Percentiles rank a stretch among this genome's conserved stretches.
Conservation (phyloP, 306 rosid genomes). For the Delonix regia region DNA sequence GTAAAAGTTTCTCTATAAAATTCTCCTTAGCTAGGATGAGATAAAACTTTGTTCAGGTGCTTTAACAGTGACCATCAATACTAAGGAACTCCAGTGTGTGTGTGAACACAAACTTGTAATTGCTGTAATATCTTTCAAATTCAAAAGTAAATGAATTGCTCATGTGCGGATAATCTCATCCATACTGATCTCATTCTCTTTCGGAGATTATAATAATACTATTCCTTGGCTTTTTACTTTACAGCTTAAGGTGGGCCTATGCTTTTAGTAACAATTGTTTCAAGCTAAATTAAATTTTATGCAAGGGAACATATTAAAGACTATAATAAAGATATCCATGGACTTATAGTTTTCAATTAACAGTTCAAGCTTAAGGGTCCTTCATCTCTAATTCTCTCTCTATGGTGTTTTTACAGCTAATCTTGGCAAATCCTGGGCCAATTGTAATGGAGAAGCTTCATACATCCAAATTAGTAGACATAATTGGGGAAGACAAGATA, state of each 20-base stretch:
- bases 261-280: background rate
- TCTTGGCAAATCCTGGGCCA: conserved; percentile 81
- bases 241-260: background rate
- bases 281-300: background rate
- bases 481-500: conserved; percentile 68
- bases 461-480: conserved; percentile 47
- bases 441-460: conserved; percentile 72
- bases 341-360: too few relatives aligned
- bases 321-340: too few relatives aligned
- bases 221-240: background rate
- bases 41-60: background rate
- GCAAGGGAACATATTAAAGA: background rate
- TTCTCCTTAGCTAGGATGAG: background rate
- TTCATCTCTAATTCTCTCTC: too few relatives aligned
- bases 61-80: background rate
- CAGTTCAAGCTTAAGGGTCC: too few relatives aligned
- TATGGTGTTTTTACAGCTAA: conserved; percentile 46
- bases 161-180: background rate
- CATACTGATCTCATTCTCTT: background rate
- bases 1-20: background rate
- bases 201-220: background rate
- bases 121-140: background rate
- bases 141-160: background rate
- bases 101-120: background rate
- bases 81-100: background rate